Evolutionary conservation across 768 basidiomycete genomes (phyloP), one percentile per base, ranked within the genome.

Genomic region (Termitomyces sp.): DNA sequence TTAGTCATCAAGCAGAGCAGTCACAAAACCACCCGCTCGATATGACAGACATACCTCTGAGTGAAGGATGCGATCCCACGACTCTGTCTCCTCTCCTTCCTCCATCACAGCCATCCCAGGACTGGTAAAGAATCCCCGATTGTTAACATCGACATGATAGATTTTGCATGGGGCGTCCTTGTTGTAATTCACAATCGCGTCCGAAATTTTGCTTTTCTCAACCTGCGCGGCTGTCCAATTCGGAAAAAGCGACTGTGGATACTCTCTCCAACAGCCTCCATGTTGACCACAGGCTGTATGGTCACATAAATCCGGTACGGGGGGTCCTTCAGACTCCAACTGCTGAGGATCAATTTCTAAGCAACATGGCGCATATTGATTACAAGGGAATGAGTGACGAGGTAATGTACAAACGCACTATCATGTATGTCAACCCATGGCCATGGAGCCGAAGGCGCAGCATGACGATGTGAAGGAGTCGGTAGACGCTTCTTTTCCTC

Each of bases 221-320:
- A 76, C 70, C 57, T 83, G 82, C 12, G 62, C 62, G 9, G 64
- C 58, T 0, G 80, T 82, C 83, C 83, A 83, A 54, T 82, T 84
- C 15, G 79, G 81, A 58, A 80, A 85, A 35, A 66, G 66, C 7
- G 76, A 76, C 45, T 77, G 72, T 5, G 77, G 77, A 54, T 77
- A 79, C 0, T 65, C 65, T 51, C 41, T 67, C 73, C 74, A 77
- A 57, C 76, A 77, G 10, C 66, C 67, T 19, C 54, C 54, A 17
- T 5, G 32, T 38, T 37, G n/a, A 17, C 65, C 54, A 55, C 77
- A 77, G 35, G 55, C 50, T 15, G 53, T 56, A 49, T 76, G 77
- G 45, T 71, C 65, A 56, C 76, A 78, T 21, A 64, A 62, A 8
- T 60, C 57, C 0, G 75, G 74, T 10, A 75, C 69, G 3, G 75